Evolutionary conservation across 495 filamentous ascomycete genomes (phyloP), one percentile per base, ranked within the genome.

Genomic region (Penicillium crystallinum): DNA sequence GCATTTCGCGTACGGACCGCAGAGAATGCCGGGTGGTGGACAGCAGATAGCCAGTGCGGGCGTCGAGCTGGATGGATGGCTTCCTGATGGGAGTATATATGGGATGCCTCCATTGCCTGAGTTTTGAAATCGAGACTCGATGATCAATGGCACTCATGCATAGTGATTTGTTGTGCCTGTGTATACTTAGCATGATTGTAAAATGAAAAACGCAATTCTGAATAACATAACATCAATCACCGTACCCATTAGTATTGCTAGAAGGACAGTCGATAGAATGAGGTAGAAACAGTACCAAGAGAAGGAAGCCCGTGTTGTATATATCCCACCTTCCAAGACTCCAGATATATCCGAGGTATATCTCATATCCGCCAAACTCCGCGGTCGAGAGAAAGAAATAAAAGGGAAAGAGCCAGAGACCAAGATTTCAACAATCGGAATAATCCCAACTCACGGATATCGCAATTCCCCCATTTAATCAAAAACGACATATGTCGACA

Each of bases 11-110:
- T 72, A 64, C 53, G 63, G 66, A 35, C 56, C 64, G 22, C 63
- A 65, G 34, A 54, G 51, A 45, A 52, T 55, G 22, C 54, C 56
- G 42, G 19, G 21, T 23, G 38, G 29, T 14, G 18, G 45, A 39
- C 41, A 48, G 34, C 54, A 46, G 6, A 56, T 48, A 27, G 29
- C 56, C 5, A 53, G 54, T 8, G 58, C 63, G 18, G 59, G 65
- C 23, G 66, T 73, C 63, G 69, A 71, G 35, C 23, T 73, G 27
- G 69, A 73, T 53, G 69, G 64, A 0, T 73, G 69, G 69, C 43
- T 71, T 38, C 64, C 69, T 9, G 64, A 67, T 37, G 66, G 66
- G 14, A 67, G 62, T 49, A 57, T 73, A 3, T 71, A 59, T 48
- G 68, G 64, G 9, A 59, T 68, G 62, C 62, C 61, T 14, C 59